Conservation (phyloP, 768 basidiomycete species). For the Rhizopogon salebrosus region DNA sequence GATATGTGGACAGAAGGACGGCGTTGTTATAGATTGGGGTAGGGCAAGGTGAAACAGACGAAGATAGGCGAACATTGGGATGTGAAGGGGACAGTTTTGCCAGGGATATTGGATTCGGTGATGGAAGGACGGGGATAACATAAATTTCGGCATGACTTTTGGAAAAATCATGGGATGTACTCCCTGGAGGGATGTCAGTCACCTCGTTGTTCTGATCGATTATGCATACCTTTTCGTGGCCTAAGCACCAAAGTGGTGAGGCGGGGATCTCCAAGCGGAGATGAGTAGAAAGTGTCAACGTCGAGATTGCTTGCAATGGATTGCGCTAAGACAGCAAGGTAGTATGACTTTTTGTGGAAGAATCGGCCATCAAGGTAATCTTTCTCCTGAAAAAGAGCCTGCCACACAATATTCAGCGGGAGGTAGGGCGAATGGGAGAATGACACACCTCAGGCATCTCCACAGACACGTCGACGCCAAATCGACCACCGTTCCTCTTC, state of each 20-base stretch:
- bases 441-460: conserved; percentile 79
- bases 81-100: conserved; percentile 69
- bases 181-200: conserved; percentile 34
- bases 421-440: background rate
- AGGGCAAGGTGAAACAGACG: conserved; percentile 30
- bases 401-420: conserved; percentile 1
- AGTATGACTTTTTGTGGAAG: conserved; percentile 90
- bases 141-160: conserved; percentile 69
- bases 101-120: conserved; percentile 58
- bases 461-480: conserved; percentile 74
- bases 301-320: conserved; percentile 44
- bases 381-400: conserved; percentile 91
- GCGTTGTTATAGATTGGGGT: conserved; percentile 82
- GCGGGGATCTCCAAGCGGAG: conserved; percentile 55
- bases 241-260: conserved; percentile 59
- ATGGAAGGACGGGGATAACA: conserved; percentile 64
- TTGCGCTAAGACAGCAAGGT: conserved; percentile 73
- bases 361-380: conserved; percentile 86
- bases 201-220: conserved; percentile 21
- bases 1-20: conserved; percentile 45
- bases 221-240: conserved; percentile 44
- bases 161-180: conserved; percentile 50
- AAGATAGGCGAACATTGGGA: conserved; percentile 54
- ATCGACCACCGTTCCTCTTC: conserved; percentile 56
- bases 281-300: conserved; percentile 60